A percentile compares a stretch with the other conserved stretches of the same genome.
Conservation (phyloP, 2,329 filamentous ascomycete species). For the Chalara sp. region DNA sequence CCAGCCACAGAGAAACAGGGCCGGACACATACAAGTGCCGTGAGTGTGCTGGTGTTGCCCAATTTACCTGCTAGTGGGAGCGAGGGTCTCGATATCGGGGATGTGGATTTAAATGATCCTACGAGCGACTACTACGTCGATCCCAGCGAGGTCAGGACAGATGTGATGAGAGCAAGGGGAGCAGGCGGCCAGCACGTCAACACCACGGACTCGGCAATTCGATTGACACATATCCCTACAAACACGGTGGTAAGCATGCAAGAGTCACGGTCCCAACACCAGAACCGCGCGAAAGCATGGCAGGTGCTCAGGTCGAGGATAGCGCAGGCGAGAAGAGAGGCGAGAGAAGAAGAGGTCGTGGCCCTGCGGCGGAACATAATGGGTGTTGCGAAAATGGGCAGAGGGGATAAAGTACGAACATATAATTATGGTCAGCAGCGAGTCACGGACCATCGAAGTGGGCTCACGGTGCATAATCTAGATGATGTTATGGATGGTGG, state of each 20-base stretch:
- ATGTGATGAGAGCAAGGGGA: conserved; percentile 87
- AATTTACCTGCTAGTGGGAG: conserved; percentile 58
- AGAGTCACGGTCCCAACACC: conserved; percentile 82
- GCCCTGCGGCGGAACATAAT: conserved; percentile 71
- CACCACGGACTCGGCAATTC: conserved; percentile 92
- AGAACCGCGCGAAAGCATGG: conserved; percentile 87
- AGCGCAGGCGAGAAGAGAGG: conserved; percentile 72
- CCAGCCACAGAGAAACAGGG: conserved; percentile 88
- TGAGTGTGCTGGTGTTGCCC: conserved; percentile 86
- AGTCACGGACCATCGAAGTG: conserved; percentile 67
- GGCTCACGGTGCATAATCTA: conserved; percentile 57
- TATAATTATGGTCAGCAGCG: conserved; percentile 67
- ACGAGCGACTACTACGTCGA: conserved; percentile 89
- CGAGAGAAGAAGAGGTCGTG: conserved; percentile 73
- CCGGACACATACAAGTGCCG: conserved; percentile 87
- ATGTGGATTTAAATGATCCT: conserved; percentile 69
- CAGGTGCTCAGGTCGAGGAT: conserved; percentile 73
- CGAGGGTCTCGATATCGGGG: conserved; percentile 41
- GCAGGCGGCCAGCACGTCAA: conserved; percentile 98
- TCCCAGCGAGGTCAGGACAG: conserved; percentile 70
- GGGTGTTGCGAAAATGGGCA: conserved; percentile 72
- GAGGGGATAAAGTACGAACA: conserved; percentile 84
- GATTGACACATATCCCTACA: conserved; percentile 84
- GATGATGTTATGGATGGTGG: conserved; percentile 61
- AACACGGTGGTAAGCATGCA: conserved; percentile 87